Evolutionary conservation across 805 yeast genomes (phyloP).

Genomic region (Millerago galiae): DNA sequence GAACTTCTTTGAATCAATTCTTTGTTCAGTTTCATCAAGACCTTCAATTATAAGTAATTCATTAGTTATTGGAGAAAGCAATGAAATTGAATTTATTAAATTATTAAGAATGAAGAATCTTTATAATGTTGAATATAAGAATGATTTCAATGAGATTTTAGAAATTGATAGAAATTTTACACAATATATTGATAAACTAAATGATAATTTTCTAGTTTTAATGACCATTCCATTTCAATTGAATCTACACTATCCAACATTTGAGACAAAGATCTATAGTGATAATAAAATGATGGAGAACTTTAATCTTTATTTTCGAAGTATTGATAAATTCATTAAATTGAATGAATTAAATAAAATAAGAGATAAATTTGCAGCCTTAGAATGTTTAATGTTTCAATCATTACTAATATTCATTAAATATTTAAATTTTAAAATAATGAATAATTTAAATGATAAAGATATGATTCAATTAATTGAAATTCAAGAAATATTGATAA

Average conservation of each 20-base stretch:
- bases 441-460: slow-evolving; percentile 1
- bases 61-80: slow-evolving; percentile 4
- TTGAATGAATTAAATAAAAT: slow-evolving; percentile 2
- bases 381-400: slow-evolving; percentile 20
- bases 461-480: neutral
- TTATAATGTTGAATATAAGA: slow-evolving; percentile 6
- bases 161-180: too few species aligned
- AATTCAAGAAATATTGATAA: slow-evolving; percentile 5
- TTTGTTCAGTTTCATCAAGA: slow-evolving; percentile 15
- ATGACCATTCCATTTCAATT: slow-evolving; percentile 12
- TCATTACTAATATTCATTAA: slow-evolving; percentile 17
- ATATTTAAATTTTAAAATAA: slow-evolving; percentile 16
- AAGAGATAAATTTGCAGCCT: slow-evolving; percentile 10
- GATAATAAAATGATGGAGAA: slow-evolving; percentile 10
- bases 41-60: slow-evolving; percentile 14
- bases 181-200: neutral
- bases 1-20: slow-evolving; percentile 13
- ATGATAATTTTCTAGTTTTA: slow-evolving; percentile 5
- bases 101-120: slow-evolving; percentile 15
- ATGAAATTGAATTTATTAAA: slow-evolving; percentile 14
- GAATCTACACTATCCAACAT: slow-evolving; percentile 12
- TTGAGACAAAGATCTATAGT: slow-evolving; percentile 11
- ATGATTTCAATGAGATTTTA: too few species aligned
- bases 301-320: slow-evolving; percentile 1
- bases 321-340: slow-evolving; percentile 3